Base-by-base conservation (phyloP, 2,329 filamentous ascomycete genomes). In the Simplicillium aogashimaense region DNA sequence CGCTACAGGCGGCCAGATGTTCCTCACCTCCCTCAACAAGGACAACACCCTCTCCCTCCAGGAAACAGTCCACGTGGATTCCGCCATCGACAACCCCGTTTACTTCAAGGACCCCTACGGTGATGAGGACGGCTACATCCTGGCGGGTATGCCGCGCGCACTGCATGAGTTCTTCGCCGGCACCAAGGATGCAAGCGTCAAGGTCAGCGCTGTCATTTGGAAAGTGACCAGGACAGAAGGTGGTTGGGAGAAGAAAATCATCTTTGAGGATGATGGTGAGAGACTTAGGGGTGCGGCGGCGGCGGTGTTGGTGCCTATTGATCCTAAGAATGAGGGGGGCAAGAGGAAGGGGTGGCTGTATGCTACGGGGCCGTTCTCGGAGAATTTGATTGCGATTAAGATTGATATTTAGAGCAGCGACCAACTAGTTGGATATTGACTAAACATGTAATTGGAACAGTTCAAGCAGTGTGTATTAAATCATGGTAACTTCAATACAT, bases 201-300 rank as follows among this genome's bases (percentile, higher is more conserved):
- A 53, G 12, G 63, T 71, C n/a, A 54, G 64, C 6, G 51, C 60
- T 4, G 59, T 70, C 43, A 69, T 78, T 0, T 76, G 66, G 65
- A 64, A 59, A 29, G 47, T 49, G 15, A 49, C 41, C 7, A 37
- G 43, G 38, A 29, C 41, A 35, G 25, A 43, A 41, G 35, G 39
- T 18, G 6, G 33, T 2, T 74, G 67, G 65, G 59, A 66, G 37
- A 66, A 60, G 15, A 59, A 53, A n/a, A 37, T 76, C 2, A 36
- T 81, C 0, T 78, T 80, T 43, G 64, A 74, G 35, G 77, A 81
- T 45, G 74, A 80, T 37, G 72, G 76, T 1, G 57, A 51, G 0
- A 58, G 58, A 13, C 57, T 80, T 18, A 59, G 74, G 10, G 65
- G 61, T 6, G 66, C 65, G 0, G 78, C 71, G 41, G 59, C 65